Conservation (phyloP, 495 filamentous ascomycete species). For the Parathielavia hyrcaniae region DNA sequence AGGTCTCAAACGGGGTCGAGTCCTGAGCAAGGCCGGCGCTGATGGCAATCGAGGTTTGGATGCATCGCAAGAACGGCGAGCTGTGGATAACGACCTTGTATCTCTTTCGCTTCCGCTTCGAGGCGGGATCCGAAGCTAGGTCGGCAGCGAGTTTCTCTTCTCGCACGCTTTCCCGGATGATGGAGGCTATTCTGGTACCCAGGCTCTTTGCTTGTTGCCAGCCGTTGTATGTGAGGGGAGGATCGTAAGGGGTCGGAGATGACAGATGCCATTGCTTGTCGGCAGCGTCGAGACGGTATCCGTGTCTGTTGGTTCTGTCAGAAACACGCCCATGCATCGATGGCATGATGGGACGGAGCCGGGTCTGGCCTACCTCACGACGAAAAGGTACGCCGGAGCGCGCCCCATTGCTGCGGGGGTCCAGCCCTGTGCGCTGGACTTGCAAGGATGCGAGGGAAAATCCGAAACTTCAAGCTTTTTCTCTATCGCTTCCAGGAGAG, state of each 20-base stretch:
- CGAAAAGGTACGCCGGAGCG: constrained; percentile 56
- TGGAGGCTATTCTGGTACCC: constrained; percentile 69
- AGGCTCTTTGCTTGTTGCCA: constrained; percentile 80
- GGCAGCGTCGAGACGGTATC: constrained; percentile 83
- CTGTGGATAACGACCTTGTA: constrained; percentile 83
- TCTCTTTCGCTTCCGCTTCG: constrained; percentile 44
- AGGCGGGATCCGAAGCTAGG: constrained; percentile 8
- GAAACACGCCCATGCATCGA: background rate
- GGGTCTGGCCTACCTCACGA: constrained; percentile 59
- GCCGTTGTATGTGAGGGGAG: constrained; percentile 89
- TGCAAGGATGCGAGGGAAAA: background rate
- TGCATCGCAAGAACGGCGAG: constrained; percentile 85
- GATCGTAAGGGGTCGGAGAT: constrained; percentile 93
- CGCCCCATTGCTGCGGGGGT: constrained; percentile 36
- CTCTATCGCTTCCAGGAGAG: background rate
- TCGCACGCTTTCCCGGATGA: constrained; percentile 51
- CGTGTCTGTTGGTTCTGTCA: constrained; percentile 57
- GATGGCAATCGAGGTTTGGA: constrained; percentile 88
- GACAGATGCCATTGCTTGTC: constrained; percentile 92
- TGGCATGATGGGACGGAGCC: too few species aligned
- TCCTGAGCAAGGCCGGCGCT: constrained; percentile 78
- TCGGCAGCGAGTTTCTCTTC: constrained; percentile 33
- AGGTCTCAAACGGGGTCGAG: constrained; percentile 30
- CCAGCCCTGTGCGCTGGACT: background rate
- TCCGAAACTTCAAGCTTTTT: background rate